These are phyloP conservation scores for Dactylellina drechsleri DNA, from an alignment of 2,329 filamentous ascomycete species.

Conservation along the genomic window DNA sequence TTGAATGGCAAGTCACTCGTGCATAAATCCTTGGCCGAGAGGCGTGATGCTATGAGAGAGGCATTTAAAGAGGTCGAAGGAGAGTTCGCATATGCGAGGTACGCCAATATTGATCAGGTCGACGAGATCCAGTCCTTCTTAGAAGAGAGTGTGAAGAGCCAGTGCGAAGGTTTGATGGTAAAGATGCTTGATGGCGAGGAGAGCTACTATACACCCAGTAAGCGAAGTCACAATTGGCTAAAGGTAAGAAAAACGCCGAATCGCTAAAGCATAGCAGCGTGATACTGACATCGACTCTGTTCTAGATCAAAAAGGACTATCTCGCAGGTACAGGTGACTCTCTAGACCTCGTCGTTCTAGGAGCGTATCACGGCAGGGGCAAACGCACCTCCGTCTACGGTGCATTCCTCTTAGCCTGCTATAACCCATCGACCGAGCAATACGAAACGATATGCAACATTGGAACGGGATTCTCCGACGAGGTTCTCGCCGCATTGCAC, in stretches of 20 bases:
- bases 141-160: constrained; percentile 93
- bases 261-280: not conserved
- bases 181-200: constrained; percentile 97
- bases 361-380: constrained; percentile 91
- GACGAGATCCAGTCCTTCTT: constrained; percentile 93
- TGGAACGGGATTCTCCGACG: constrained; percentile 94
- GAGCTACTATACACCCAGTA: constrained; percentile 94
- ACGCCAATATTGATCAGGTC: constrained; percentile 85
- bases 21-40: constrained; percentile 83
- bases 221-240: constrained; percentile 96
- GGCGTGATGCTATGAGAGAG: constrained; percentile 76
- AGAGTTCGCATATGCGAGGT: constrained; percentile 89
- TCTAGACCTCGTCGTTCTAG: constrained; percentile 92
- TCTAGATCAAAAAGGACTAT: constrained; percentile 95
- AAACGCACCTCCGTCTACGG: constrained; percentile 97
- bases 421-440: constrained; percentile 79
- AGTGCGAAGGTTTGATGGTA: constrained; percentile 97
- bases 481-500: constrained; percentile 88
- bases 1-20: constrained; percentile 89
- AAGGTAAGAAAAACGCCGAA: constrained; percentile 70
- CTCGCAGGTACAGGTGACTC: constrained; percentile 93
- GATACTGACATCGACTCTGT: constrained; percentile 30
- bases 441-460: constrained; percentile 99
- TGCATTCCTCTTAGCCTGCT: constrained; percentile 93
- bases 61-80: constrained; percentile 83